These are phyloP conservation scores for Lonicera japonica DNA, from an alignment of 129 eudicot genomes.

Conservation along the genomic window DNA sequence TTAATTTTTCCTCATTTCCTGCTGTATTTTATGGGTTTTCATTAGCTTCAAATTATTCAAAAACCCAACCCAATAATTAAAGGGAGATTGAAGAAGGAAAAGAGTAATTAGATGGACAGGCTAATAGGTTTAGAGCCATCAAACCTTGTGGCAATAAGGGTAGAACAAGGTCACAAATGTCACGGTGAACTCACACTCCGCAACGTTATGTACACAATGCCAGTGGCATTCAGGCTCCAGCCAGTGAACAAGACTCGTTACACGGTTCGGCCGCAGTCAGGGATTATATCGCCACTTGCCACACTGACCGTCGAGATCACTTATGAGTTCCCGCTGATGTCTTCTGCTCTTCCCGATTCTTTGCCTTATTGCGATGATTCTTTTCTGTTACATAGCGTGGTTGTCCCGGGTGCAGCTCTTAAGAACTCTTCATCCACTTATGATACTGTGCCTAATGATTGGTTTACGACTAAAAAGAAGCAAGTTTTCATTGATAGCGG, in stretches of 20 bases:
- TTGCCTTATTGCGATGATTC: constrained; percentile 54
- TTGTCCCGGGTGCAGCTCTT: constrained; percentile 61
- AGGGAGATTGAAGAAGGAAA: neutral
- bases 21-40: neutral
- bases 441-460: constrained; percentile 55
- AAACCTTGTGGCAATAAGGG: constrained; percentile 45
- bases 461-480: constrained; percentile 72
- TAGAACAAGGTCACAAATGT: constrained; percentile 55
- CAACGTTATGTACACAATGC: constrained; percentile 86
- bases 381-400: constrained; percentile 66
- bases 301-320: constrained; percentile 41
- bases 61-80: neutral
- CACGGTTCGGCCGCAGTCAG: constrained; percentile 48
- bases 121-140: constrained; percentile 68
- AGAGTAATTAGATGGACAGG: constrained; percentile 41
- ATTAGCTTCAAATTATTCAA: neutral
- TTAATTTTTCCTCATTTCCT: constrained; percentile 16
- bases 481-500: constrained; percentile 73
- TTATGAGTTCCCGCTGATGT: constrained; percentile 29
- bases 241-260: constrained; percentile 45
- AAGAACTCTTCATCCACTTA: constrained; percentile 33
- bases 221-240: constrained; percentile 64
- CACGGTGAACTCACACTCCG: constrained; percentile 46
- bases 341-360: constrained; percentile 38
- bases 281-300: constrained; percentile 57